phyloP scores from a whole-genome alignment of 164 flowering plant genomes.

The grape (Vitis vinifera) region ASM3070453v1 NC_081813.1:285001-285500 shows the following conservation, averaged over 20 bases:
- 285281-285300: background rate
- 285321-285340: background rate
- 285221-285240: background rate
- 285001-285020: background rate
- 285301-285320: background rate
- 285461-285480: too few species aligned
- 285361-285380: too few species aligned
- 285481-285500: background rate
- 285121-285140: background rate
- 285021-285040: background rate
- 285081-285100: background rate
- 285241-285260: background rate
- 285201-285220: too few species aligned
- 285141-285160: too few species aligned
- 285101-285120: background rate
- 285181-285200: too few species aligned
- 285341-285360: too few species aligned
- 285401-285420: too few species aligned
- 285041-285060: background rate
- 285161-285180: too few species aligned
- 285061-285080: background rate
- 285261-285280: too few species aligned
- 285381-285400: too few species aligned
- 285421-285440: too few species aligned
- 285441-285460: too few species aligned